phyloP scores from a whole-genome alignment of 106 monocot genomes.

The Chionographis japonica region DNA sequence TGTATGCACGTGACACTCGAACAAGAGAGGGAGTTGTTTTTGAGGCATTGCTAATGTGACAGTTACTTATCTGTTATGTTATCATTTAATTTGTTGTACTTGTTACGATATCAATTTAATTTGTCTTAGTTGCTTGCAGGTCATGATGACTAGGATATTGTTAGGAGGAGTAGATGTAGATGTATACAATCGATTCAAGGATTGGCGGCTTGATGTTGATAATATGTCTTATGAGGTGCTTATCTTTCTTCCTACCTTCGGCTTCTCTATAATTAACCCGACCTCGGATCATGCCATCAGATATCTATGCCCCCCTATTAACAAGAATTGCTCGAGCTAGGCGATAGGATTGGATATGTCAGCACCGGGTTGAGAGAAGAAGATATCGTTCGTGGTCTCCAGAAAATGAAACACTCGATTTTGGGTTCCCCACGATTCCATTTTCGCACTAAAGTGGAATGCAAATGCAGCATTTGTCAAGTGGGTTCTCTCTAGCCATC shows the following conservation, averaged over 20 bases:
- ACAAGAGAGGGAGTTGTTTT: too few species aligned
- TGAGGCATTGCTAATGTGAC: too few species aligned
- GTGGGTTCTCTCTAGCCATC: constrained; percentile 22
- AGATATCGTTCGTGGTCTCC: constrained; percentile 53
- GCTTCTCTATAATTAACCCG: not conserved
- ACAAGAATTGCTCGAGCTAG: constrained; percentile 91
- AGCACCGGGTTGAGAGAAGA: constrained; percentile 94
- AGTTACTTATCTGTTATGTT: too few species aligned
- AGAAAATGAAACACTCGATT: constrained; percentile 49
- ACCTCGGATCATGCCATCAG: not conserved
- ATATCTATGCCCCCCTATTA: not conserved
- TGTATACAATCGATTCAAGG: constrained; percentile 55
- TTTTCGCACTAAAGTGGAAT: constrained; percentile 43
- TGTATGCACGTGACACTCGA: too few species aligned
- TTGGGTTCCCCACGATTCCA: constrained; percentile 27
- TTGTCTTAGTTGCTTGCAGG: constrained; percentile 27
- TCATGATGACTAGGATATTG: constrained; percentile 72
- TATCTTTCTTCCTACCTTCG: not conserved
- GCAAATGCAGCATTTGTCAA: constrained; percentile 92
- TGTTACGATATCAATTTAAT: too few species aligned
- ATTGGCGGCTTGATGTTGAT: constrained; percentile 95
- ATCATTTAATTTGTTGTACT: too few species aligned
- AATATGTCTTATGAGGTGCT: constrained; percentile 89
- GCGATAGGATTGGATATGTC: constrained; percentile 83
- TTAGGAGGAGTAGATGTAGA: constrained; percentile 53